Conservation (phyloP, 2,329 filamentous ascomycete genomes). For the Apiospora rasikravindrae region DNA sequence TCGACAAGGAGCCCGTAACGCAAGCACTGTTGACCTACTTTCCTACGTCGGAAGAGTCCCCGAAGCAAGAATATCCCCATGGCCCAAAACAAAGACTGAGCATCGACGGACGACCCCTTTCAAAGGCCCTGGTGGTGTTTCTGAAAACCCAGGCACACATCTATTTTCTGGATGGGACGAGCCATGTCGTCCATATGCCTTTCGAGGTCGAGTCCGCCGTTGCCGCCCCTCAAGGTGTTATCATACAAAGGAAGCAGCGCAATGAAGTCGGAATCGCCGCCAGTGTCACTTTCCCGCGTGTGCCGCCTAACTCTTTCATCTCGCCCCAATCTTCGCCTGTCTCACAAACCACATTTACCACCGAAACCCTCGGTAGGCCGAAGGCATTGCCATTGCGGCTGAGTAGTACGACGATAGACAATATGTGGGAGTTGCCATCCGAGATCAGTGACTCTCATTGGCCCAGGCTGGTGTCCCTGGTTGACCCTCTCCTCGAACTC, state of each 20-base stretch:
- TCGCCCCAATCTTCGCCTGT: slow-evolving; percentile 67
- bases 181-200: slow-evolving; percentile 88
- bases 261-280: slow-evolving; percentile 55
- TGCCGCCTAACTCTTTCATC: slow-evolving; percentile 83
- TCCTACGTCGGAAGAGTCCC: slow-evolving; percentile 54
- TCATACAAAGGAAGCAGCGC: slow-evolving; percentile 81
- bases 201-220: slow-evolving; percentile 92
- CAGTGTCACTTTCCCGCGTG: slow-evolving; percentile 62
- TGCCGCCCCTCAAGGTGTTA: slow-evolving; percentile 79
- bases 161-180: slow-evolving; percentile 87
- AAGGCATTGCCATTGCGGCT: slow-evolving; percentile 59
- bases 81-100: slow-evolving; percentile 29
- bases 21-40: slow-evolving; percentile 89
- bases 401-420: slow-evolving; percentile 57
- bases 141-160: slow-evolving; percentile 92
- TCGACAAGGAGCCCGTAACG: slow-evolving; percentile 85
- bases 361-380: slow-evolving; percentile 60
- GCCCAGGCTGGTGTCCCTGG: slow-evolving; percentile 81
- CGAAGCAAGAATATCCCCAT: neutral
- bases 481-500: slow-evolving; percentile 84
- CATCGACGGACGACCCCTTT: slow-evolving; percentile 41
- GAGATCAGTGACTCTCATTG: slow-evolving; percentile 64
- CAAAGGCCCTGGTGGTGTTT: slow-evolving; percentile 84
- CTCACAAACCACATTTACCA: slow-evolving; percentile 60
- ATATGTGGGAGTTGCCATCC: slow-evolving; percentile 61